phyloP scores from a whole-genome alignment of 2,329 filamentous ascomycete species.

The Periconia digitata region DNA sequence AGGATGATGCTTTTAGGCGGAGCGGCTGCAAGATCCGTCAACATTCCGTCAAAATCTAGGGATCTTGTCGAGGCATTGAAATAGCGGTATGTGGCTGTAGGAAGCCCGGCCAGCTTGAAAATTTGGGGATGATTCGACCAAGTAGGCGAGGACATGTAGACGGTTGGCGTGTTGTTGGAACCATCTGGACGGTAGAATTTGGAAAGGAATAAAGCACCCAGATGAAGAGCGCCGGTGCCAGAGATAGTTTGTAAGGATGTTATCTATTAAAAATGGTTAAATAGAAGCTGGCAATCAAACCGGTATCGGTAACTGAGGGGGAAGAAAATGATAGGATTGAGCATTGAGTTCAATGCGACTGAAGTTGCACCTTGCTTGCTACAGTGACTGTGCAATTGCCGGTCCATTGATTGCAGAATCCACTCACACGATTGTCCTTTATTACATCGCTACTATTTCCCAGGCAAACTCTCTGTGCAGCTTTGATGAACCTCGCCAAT shows the following conservation, averaged over 20 bases:
- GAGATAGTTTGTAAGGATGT: constrained; percentile 92
- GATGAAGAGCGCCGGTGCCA: constrained; percentile 90
- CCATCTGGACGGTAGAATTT: constrained; percentile 71
- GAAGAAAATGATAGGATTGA: no score
- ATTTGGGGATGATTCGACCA: constrained; percentile 99
- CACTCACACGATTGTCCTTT: constrained; percentile 71
- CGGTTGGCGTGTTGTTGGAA: constrained; percentile 62
- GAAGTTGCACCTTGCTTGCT: constrained; percentile 24
- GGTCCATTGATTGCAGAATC: constrained; percentile 13
- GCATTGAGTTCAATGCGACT: no score
- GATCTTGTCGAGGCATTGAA: constrained; percentile 87
- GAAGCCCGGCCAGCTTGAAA: constrained; percentile 84
- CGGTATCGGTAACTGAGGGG: no score
- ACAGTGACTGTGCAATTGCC: constrained; percentile 23
- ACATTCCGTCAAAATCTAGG: constrained; percentile 90
- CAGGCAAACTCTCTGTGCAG: constrained; percentile 87
- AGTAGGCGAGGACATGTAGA: constrained; percentile 93
- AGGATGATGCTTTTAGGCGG: constrained; percentile 82
- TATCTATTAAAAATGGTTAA: constrained; percentile 45
- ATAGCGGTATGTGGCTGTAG: constrained; percentile 86
- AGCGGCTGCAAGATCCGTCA: constrained; percentile 66
- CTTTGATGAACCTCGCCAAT: constrained; percentile 79
- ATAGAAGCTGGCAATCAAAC: background rate
- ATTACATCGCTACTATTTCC: constrained; percentile 79
- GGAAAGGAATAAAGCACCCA: constrained; percentile 89